Base-by-base conservation (phyloP, 768 basidiomycete genomes). In the Amanita exitialis region DNA sequence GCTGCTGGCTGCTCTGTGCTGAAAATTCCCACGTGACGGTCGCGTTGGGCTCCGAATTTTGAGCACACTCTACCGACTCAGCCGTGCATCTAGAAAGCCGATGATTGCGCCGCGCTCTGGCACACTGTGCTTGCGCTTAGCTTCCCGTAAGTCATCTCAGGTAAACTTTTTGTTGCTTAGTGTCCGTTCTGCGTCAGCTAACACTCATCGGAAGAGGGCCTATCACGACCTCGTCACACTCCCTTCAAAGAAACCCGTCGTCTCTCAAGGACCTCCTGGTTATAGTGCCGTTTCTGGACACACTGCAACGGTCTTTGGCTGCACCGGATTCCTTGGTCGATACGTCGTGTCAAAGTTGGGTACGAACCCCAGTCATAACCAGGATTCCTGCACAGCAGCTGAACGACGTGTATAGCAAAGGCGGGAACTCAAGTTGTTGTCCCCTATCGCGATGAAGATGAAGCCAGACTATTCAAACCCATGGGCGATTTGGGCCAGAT, bases 401-500 rank as follows among this genome's bases (percentile, higher is more conserved):
- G 18, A 48, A 43, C 49, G n/a, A 39, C n/a, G 32, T 30, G 36
- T 34, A 39, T 63, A 90, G 95, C 90, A 54, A 91, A 90, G 69
- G 72, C 80, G 63, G 95, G 95, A 15, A 92, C 90, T 4, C 92
- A 94, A 62, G 93, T 97, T 53, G 77, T 98, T 62, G 76, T 96
- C 45, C 95, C 95, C 6, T 97, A 95, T 72, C 81, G 96, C 39
- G 92, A 97, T 57, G 89, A 91, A 62, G 92, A 98, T 62, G 87
- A 92, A 63, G 90, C 86, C 59, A 76, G 95, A 53, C 79, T 88
- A 61, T 72, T 99, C 61, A 86, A 85, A 68, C 88, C 88, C 10
- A 94, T 87, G 83, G 96, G 95, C 38, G 96, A 99, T 71, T 74
- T 98, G 49, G 96, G 96, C 6, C 93, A 95, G 72, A 86, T 99